Evolutionary conservation across 1,284 basidiomycete species (phyloP), one percentile per base, ranked within the genome.

Genomic region (Taiwanofungus camphoratus): DNA sequence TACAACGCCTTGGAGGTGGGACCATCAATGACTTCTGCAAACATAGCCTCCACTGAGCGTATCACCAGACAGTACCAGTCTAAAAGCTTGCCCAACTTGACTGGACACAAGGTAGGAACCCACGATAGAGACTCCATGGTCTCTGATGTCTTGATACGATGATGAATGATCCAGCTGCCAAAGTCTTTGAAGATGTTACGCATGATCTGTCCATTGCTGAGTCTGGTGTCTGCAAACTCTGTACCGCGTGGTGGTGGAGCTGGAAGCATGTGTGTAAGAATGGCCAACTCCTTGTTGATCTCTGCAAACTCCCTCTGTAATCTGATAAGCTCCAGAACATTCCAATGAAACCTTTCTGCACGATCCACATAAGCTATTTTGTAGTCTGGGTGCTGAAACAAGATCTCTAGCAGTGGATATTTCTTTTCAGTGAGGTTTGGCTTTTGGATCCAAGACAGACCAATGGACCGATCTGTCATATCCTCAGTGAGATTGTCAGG

Each of bases 161-260:
- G 26, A 29, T 40, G 29, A 13, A 40, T 40, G 30, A 40, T 30
- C 39, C 24, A 40, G 3, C 27, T 40, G 9, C 39, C 39, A 31
- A 18, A 30, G 18, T 32, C 24, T 29, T 40, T 32, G 29, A 24
- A 32, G 15, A 40, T 16, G 30, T 40, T 40, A 1, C 39, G 19
- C 3, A 24, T 20, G 21, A 40, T 40, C 15, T 32, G 39, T 3
- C 27, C 26, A 20, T 40, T 40, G 39, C 39, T 40, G 19, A 40
- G 16, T 20, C 26, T 26, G 9, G 27, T 32, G 24, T 40, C 29
- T 2, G 24, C 39, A 40, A 40, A 40, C 16, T 40, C 29, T 6
- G 39, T 40, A 6, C 39, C 39, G 16, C 39, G 39, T 31, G 29
- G 26, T 11, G 29, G 29, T 3, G 39, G 29, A 18, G 27, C 29